phyloP scores from a whole-genome alignment of 805 yeast genomes.

The Saccharomyces kudriavzevii region DNA sequence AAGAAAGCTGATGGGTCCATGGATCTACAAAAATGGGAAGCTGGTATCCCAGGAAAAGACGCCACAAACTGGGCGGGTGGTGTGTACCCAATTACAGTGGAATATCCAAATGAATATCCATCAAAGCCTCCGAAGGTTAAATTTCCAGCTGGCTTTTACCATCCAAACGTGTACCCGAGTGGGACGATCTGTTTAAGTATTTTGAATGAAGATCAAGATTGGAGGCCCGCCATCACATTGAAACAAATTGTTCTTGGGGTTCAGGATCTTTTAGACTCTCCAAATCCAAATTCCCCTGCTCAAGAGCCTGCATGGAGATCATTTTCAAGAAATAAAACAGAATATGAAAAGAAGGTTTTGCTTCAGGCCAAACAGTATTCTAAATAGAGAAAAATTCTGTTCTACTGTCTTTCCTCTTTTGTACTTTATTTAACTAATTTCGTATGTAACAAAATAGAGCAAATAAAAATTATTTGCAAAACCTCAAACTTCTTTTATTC shows the following conservation, averaged over 20 bases:
- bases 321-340: slow-evolving; percentile 55
- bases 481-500: not conserved
- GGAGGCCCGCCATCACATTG: slow-evolving; percentile 94
- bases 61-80: slow-evolving; percentile 86
- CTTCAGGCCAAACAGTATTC: slow-evolving; percentile 76
- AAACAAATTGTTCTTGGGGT: slow-evolving; percentile 86
- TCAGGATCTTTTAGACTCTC: slow-evolving; percentile 81
- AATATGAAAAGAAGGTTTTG: slow-evolving; percentile 67
- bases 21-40: slow-evolving; percentile 81
- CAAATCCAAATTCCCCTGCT: slow-evolving; percentile 94
- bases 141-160: slow-evolving; percentile 86
- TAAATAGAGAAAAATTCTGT: slow-evolving; percentile 17
- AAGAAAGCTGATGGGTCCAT: slow-evolving; percentile 76
- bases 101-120: slow-evolving; percentile 87
- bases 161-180: slow-evolving; percentile 95
- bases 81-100: slow-evolving; percentile 73
- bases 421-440: not conserved
- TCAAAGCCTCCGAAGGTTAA: slow-evolving; percentile 92
- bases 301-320: slow-evolving; percentile 96
- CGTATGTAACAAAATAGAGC: not conserved
- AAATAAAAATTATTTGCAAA: not conserved
- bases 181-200: slow-evolving; percentile 94
- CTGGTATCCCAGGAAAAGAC: slow-evolving; percentile 91
- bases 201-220: slow-evolving; percentile 88
- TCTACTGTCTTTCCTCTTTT: not conserved